Evolutionary conservation across 2,329 filamentous ascomycete genomes (phyloP).

Genomic region (Thermomyces lanuginosus): DNA sequence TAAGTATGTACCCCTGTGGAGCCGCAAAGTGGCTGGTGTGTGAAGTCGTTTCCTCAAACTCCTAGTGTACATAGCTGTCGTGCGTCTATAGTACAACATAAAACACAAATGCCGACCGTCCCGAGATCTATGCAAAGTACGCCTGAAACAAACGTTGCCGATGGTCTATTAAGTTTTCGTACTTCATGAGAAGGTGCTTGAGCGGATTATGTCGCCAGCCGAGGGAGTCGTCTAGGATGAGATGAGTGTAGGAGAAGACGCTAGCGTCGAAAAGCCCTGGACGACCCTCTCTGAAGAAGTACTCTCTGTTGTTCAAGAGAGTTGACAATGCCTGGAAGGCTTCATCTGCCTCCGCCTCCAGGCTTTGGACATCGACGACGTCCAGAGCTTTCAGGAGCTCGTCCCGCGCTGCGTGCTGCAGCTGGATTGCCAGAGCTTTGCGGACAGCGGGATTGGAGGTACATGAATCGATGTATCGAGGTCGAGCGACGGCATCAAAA

Average conservation of each 20-base stretch:
- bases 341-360: conserved; percentile 44
- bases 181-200: conserved; percentile 37
- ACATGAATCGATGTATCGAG: conserved; percentile 53
- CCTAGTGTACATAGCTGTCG: conserved; percentile 6
- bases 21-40: too few species aligned
- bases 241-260: conserved; percentile 76
- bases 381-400: conserved; percentile 51
- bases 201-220: conserved; percentile 50
- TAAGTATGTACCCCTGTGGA: too few species aligned
- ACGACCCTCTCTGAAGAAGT: conserved; percentile 41
- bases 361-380: conserved; percentile 38
- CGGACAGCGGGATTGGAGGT: conserved; percentile 47
- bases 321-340: conserved; percentile 47
- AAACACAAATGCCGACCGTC: not conserved
- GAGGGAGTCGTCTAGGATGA: conserved; percentile 51
- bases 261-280: conserved; percentile 73
- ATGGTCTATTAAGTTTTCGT: conserved; percentile 50
- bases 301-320: conserved; percentile 40
- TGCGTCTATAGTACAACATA: conserved; percentile 3
- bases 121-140: conserved; percentile 26
- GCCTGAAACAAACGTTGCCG: conserved; percentile 38
- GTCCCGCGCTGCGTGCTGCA: conserved; percentile 55
- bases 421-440: conserved; percentile 44
- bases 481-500: conserved; percentile 45
- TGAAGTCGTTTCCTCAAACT: too few species aligned